Evolutionary conservation across 2,329 filamentous ascomycete species (phyloP).

Genomic region (Ceratocystis destructans): DNA sequence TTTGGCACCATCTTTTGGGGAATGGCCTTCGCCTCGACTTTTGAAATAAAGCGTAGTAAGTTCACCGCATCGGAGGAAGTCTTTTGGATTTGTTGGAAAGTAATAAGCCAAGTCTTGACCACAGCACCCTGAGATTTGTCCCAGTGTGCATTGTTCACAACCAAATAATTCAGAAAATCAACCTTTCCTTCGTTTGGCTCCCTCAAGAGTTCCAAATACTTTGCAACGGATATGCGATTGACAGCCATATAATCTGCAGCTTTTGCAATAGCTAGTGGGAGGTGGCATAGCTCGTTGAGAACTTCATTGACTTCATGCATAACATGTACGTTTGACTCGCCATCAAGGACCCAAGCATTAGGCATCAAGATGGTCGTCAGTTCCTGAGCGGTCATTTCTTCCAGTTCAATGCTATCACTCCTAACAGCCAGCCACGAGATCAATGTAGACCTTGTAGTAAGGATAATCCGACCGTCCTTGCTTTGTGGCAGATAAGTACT

Average conservation of each 20-base stretch:
- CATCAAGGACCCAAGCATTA: not conserved
- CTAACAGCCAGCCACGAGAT: not conserved
- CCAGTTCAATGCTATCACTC: not conserved
- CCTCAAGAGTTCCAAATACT: not conserved
- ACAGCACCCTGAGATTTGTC: not conserved
- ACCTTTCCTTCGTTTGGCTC: not conserved
- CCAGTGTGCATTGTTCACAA: not conserved
- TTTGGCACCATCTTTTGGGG: too few species aligned
- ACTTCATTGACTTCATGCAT: not conserved
- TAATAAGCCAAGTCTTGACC: not conserved
- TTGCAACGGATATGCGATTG: not conserved
- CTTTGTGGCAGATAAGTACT: conserved; percentile 24
- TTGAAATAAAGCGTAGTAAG: not conserved
- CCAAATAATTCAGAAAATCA: not conserved
- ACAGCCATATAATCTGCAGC: conserved; percentile 19
- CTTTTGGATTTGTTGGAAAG: not conserved
- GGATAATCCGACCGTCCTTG: conserved; percentile 4
- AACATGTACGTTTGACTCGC: not conserved
- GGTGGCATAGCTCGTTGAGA: conserved; percentile 5
- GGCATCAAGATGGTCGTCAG: not conserved
- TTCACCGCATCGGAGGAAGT: not conserved
- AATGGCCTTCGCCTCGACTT: not conserved
- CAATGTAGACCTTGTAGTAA: conserved; percentile 11
- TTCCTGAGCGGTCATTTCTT: not conserved
- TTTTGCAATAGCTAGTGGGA: conserved; percentile 20